Base-by-base conservation (phyloP, 257 asterid species). In the Knoxia roxburghii region DNA sequence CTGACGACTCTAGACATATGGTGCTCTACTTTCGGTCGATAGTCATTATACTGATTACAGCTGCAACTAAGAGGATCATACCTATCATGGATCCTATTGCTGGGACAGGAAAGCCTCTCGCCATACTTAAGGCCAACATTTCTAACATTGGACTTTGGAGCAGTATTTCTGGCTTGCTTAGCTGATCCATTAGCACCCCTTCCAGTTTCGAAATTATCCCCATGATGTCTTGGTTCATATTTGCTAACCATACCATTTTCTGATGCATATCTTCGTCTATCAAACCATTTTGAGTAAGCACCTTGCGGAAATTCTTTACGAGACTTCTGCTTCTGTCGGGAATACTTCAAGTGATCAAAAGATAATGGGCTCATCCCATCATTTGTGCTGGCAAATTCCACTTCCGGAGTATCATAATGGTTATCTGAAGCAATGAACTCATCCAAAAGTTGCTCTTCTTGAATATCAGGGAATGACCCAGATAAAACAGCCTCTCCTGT, bases 1-100 rank as follows among this genome's bases (percentile, higher is more conserved):
- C 78, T 78, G 30, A 46, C 86, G 39, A 68, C 76, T 78, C 90
- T 79, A 55, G 79, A 55, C 54, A 53, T 63, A 63, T 78, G 77
- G 0, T 83, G 66, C 71, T 83, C 95, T 24, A 79, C 75, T 79
- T 88, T 89, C 46, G 86, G 77, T 68, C 90, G 79, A 73, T 76
- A 81, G 56, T 84, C 95, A 37, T 68, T 78, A 60, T 80, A 87
- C 64, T 86, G 83, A 78, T 82, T 83, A 73, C 95, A 89, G 83
- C 85, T 80, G 87, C 95, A 86, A 75, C 81, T 68, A 55, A 78
- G 79, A 68, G 85, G 72, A 56, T 87, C 82, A 48, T 79, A 82
- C 75, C 84, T 80, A 67, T 82, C 91, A 45, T 78, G 79, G 67
- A 61, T 68, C 78, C 88, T 77, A 55, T 56, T 76, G 73, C 82